Base-by-base conservation (phyloP, 176 grass and related monocot species). In the Oryza nivara region DNA sequence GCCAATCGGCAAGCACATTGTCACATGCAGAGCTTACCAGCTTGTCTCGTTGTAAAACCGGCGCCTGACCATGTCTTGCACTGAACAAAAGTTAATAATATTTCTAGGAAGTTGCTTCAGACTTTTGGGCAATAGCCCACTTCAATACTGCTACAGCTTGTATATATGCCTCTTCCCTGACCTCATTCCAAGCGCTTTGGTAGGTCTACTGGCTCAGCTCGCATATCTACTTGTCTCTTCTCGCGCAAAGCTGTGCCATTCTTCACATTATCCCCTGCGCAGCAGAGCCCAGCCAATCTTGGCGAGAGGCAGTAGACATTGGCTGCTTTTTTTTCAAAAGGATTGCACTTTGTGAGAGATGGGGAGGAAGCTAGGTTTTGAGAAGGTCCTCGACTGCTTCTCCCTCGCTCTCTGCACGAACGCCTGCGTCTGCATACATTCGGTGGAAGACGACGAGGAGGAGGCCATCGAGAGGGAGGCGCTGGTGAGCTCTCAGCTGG, bases 351-450 rank as follows among this genome's bases (percentile, higher is more conserved):
- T 70, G 66, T 22, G 63, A 19, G 72, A 40, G 72, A 90, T 86
- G 88, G 84, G 84, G 88, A 87, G 88, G 80, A 90, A 87, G 82
- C 83, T 93, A 67, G 83, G 83, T 7, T 75, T 99, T 3, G 88
- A 90, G 8, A 99, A 73, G 80, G 86, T 96, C n/a, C 74, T 95
- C 9, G 89, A 99, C 36, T 99, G 89, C 80, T 96, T 99, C 81
- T 94, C 91, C 25, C 88, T 96, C 43, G 81, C 93, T 26, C 51
- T 91, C 23, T 93, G 85, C 58, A 92, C 35, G 35, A 36, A 83
- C 88, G 68, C 91, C 65, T 99, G 96, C 43, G 72, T 82, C 46
- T 94, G 96, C 91, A 68, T 93, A 26, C 90, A 73, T 16, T 76
- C 83, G 11, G 67, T 81, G 66, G 86, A 91, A 26, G 71, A 80